Base-by-base conservation (phyloP, 768 basidiomycete genomes). In the Guyanaporus albipodus region DNA sequence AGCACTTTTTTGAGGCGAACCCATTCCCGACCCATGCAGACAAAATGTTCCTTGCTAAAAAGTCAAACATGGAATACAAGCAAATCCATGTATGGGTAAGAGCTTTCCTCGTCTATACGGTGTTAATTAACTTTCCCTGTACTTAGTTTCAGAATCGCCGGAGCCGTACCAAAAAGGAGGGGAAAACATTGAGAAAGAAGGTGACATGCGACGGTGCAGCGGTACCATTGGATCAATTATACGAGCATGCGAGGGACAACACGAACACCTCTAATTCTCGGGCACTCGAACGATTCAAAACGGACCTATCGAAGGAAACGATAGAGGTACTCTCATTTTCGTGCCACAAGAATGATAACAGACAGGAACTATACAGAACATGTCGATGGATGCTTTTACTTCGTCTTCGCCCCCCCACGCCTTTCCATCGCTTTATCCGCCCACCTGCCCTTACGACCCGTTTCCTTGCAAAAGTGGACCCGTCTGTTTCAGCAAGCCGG, bases 81-180 rank as follows among this genome's bases (percentile, higher is more conserved):
- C 55, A 56, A 57, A 53, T 56, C 0, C 55, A 56, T n/a, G 46
- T 53, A 8, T 56, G 55, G 55, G 54, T 56, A 1, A 29, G 54
- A 9, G 26, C 2, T 18, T 7, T 14, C 0, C 2, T 2, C 6
- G n/a, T 24, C 1, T 19, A 10, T 0, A n/a, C n/a, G 0, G 10
- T n/a, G 1, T 42, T 38, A 8, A 29, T 10, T 2, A 2, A 27
- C 8, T 23, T 42, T 17, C 0, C 7, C 1, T 4, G 3, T 24
- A 4, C n/a, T 0, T 8, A 56, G 55, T 56, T 56, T 5, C 55
- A 57, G 38, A 50, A 57, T 3, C 52, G 51, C 6, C 44, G 47
- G 2, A 49, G 37, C 38, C 56, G 51, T 10, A 38, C 35, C 6
- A 49, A 46, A 26, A 57, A 35, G 18, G 38, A 45, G 11, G 41